Evolutionary conservation across 2,329 filamentous ascomycete species (phyloP), one percentile per base, ranked within the genome.

Genomic region (Fusarium torreyae): DNA sequence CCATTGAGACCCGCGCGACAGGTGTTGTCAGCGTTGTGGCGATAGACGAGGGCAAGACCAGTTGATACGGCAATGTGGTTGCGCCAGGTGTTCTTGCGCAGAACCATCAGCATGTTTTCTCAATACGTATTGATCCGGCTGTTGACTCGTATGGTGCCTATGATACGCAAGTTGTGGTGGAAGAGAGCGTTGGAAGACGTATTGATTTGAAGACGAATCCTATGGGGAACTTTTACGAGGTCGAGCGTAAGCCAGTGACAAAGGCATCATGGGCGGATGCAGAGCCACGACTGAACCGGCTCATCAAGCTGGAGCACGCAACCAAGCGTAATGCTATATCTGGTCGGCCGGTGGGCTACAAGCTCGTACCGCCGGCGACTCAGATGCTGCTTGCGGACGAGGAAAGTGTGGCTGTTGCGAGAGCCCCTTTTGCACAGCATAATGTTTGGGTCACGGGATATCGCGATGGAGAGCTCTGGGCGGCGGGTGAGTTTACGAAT

Each of bases 101-200:
- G 67, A 89, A 91, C 76, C 90, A 92, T 71, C 90, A 92, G 76
- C 90, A 92, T 78, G 83, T 92, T 51, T 92, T 92, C 76, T 85
- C 82, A 36, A 78, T 89, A 45, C 84, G 90, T 2, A 86, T 92
- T 55, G 89, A 92, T 70, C 89, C 89, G 0, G 87, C 86, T 18
- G 83, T 91, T 36, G 88, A 91, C 66, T 76, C 76, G 3, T 80
- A 78, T 51, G 49, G 71, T 80, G 84, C 22, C 70, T 85, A 72
- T 72, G 75, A 81, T 18, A 90, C 88, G 66, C 84, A 83, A 0
- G 78, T 90, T 15, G 77, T 81, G 2, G 70, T 81, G 7, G 80
- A 83, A 59, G 81, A 83, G 75, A 81, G 75, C 45, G 69, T 77
- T 5, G 68, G 75, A 1, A 70, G 74, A 15, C 71, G 72, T 43